A percentile compares a stretch with the other conserved stretches of the same genome.
Conservation (phyloP, 768 basidiomycete species). For the Xerocomus potaroensis region DNA sequence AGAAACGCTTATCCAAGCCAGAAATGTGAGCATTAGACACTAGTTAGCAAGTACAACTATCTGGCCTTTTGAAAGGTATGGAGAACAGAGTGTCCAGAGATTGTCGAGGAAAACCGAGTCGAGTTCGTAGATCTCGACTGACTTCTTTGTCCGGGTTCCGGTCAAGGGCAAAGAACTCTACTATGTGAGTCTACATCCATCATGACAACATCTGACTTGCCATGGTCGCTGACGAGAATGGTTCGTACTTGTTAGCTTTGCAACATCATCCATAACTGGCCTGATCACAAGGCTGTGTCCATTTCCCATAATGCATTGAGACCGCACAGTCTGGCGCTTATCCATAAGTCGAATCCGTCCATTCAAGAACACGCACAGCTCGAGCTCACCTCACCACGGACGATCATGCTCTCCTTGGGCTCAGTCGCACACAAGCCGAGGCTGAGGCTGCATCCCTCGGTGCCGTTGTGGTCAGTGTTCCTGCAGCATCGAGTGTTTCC, state of each 20-base stretch:
- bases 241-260: slow-evolving; percentile 9
- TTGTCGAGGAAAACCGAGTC: slow-evolving; percentile 14
- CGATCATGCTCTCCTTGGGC: slow-evolving; percentile 20
- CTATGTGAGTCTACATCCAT: slow-evolving; percentile 14
- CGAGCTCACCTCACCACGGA: slow-evolving; percentile 10
- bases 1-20: slow-evolving; percentile 15
- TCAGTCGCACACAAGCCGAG: slow-evolving; percentile 15
- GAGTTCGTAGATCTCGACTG: slow-evolving; percentile 18
- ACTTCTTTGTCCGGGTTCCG: slow-evolving; percentile 22
- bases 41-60: too few relatives aligned
- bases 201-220: too few relatives aligned
- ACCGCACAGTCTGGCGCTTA: slow-evolving; percentile 28
- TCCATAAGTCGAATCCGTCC: slow-evolving; percentile 24
- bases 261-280: slow-evolving; percentile 32
- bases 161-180: slow-evolving; percentile 21
- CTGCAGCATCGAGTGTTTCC: too few relatives aligned
- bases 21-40: too few relatives aligned
- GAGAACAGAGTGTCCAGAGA: slow-evolving; percentile 13
- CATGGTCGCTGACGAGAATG: too few relatives aligned
- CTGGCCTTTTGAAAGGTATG: not conserved
- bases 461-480: slow-evolving; percentile 11
- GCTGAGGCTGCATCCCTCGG: slow-evolving; percentile 13
- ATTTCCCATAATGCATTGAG: slow-evolving; percentile 12
- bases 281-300: slow-evolving; percentile 17
- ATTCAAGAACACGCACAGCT: not conserved